Percentiles rank a stretch among this genome's conserved stretches.
These are phyloP conservation scores for Trichoderma orchidacearum DNA, from an alignment of 495 filamentous ascomycete species.

Conservation along the genomic window DNA sequence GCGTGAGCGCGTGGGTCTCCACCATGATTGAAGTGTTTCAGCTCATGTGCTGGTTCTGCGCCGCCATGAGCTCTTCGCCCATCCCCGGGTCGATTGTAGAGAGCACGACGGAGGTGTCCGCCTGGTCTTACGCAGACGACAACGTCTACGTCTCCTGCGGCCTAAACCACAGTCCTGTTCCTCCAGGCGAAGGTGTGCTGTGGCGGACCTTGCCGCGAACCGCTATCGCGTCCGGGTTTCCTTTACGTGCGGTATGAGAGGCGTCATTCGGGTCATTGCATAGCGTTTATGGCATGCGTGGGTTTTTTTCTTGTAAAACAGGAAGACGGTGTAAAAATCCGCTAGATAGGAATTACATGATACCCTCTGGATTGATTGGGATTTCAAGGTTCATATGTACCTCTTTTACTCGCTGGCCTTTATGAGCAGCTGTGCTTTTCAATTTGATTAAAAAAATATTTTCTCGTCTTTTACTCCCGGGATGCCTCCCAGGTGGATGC, in stretches of 20 bases:
- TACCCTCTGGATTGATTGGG: neutral
- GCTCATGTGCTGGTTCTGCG: conserved; percentile 1
- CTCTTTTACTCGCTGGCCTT: conserved; percentile 24
- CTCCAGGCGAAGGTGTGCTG: neutral
- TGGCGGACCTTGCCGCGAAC: neutral
- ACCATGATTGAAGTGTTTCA: neutral
- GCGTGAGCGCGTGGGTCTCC: neutral
- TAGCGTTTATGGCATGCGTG: neutral
- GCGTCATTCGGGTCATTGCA: neutral
- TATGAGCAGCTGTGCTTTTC: conserved; percentile 31
- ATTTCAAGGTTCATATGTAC: conserved; percentile 33
- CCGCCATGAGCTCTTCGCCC: neutral
- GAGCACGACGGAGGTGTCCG: neutral
- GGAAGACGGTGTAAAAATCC: neutral
- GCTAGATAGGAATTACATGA: neutral
- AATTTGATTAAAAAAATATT: conserved; percentile 36
- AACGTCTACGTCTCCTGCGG: neutral
- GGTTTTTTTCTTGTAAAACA: too few species aligned
- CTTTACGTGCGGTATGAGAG: neutral
- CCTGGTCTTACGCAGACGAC: neutral
- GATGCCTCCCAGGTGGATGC: conserved; percentile 36
- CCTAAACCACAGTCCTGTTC: neutral
- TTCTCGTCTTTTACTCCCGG: conserved; percentile 43
- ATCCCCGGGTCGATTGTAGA: neutral
- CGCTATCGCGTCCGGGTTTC: neutral